These are phyloP conservation scores for Aegilops umbellulata DNA, from an alignment of 176 grass and related monocot species.

Conservation along the genomic window DNA sequence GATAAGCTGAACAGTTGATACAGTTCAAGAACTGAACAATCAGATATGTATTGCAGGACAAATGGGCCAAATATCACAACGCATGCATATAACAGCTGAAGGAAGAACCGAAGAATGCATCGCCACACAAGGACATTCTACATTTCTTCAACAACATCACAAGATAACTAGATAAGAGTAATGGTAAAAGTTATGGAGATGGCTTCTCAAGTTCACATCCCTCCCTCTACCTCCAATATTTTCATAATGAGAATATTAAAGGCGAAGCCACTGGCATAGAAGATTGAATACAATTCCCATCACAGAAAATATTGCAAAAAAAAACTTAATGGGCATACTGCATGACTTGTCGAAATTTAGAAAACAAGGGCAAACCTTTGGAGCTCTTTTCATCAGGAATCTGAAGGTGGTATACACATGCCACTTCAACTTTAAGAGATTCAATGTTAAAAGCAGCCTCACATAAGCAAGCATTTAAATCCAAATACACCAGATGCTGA, in stretches of 20 bases:
- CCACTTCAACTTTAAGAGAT: conserved; percentile 81
- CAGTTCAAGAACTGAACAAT: not conserved
- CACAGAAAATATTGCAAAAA: not conserved
- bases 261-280: not conserved
- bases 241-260: not conserved
- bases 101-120: conserved; percentile 3
- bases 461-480: conserved; percentile 48
- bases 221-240: not conserved
- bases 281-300: not conserved
- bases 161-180: conserved; percentile 2
- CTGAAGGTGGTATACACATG: conserved; percentile 83
- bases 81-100: not conserved
- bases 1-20: not conserved
- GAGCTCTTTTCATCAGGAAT: conserved; percentile 65
- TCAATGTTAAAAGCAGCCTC: conserved; percentile 51
- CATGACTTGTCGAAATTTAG: not conserved
- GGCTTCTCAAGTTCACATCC: not conserved
- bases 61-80: not conserved
- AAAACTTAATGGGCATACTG: not conserved
- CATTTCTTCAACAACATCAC: conserved; percentile 1
- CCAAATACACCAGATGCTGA: conserved; percentile 60
- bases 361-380: conserved; percentile 52
- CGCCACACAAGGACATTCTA: not conserved
- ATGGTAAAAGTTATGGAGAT: not conserved
- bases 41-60: not conserved